Evolutionary conservation across 2,329 filamentous ascomycete genomes (phyloP).

Genomic region (Chalara sp.): DNA sequence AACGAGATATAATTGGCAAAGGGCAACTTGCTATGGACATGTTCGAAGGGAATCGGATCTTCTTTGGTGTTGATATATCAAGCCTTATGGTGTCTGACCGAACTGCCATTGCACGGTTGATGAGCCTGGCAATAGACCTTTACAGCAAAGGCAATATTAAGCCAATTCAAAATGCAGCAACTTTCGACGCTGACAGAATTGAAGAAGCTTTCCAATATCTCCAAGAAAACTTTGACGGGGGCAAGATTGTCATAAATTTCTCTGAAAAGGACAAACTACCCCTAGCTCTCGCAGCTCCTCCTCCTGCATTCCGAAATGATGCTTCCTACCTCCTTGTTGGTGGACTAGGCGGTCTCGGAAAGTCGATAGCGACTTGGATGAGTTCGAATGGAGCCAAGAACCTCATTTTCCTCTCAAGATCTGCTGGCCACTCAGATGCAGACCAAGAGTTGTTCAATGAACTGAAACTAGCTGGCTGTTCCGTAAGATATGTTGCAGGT

Average conservation of each 20-base stretch:
- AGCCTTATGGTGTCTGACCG: background rate
- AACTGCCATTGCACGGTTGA: too few species aligned
- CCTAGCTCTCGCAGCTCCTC: background rate
- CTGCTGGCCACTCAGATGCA: background rate
- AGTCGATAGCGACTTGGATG: slow-evolving; percentile 26
- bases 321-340: slow-evolving; percentile 27
- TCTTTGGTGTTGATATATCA: slow-evolving; percentile 32
- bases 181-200: background rate
- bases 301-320: background rate
- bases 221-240: background rate
- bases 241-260: background rate
- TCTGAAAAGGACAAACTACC: background rate
- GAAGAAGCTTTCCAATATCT: background rate
- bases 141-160: background rate
- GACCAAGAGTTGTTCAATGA: background rate
- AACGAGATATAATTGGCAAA: slow-evolving; percentile 21
- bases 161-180: background rate
- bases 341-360: slow-evolving; percentile 26
- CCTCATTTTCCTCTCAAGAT: slow-evolving; percentile 25
- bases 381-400: slow-evolving; percentile 23
- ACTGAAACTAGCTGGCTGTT: background rate
- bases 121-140: background rate
- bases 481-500: background rate
- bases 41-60: slow-evolving; percentile 32
- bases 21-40: slow-evolving; percentile 26